phyloP scores from a whole-genome alignment of 2,329 filamentous ascomycete species.

The Lasiodiplodia sp. region DNA sequence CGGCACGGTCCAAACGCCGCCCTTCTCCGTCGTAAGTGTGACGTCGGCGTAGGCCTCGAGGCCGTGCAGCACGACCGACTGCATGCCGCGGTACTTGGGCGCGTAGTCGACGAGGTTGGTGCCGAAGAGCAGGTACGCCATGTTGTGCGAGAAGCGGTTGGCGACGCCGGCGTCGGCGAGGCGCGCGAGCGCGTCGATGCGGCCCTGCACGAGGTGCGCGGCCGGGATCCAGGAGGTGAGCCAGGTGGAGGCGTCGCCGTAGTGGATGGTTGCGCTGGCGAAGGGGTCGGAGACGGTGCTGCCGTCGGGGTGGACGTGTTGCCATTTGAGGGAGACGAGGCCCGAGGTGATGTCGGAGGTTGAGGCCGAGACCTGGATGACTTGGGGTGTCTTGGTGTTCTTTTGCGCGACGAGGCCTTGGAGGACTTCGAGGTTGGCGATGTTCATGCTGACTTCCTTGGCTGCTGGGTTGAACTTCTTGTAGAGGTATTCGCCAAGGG shows the following conservation, averaged over 20 bases:
- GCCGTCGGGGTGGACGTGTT: constrained; percentile 43
- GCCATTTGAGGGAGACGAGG: constrained; percentile 44
- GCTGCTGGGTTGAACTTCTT: constrained; percentile 28
- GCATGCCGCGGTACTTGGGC: constrained; percentile 45
- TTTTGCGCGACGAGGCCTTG: neutral
- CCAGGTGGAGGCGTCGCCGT: neutral
- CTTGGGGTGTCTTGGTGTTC: neutral
- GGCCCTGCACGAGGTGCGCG: constrained; percentile 41
- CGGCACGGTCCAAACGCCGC: constrained; percentile 26
- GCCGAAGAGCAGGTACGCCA: constrained; percentile 49
- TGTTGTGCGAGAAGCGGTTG: constrained; percentile 41
- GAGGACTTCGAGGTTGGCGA: constrained; percentile 50
- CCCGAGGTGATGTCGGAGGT: constrained; percentile 35
- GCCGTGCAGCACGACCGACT: constrained; percentile 45
- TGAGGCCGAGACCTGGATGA: neutral
- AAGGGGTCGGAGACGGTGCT: constrained; percentile 47
- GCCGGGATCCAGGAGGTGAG: neutral
- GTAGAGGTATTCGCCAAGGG: constrained; percentile 41
- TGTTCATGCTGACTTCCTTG: constrained; percentile 43
- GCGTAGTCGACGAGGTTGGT: constrained; percentile 44
- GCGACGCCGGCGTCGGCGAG: constrained; percentile 33
- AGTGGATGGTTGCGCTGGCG: constrained; percentile 34
- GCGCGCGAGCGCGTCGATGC: constrained; percentile 36
- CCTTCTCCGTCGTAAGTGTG: neutral
- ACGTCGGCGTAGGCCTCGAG: constrained; percentile 44